Conservation (phyloP, 164 flowering plant species). For the Akebia trifoliata region DNA sequence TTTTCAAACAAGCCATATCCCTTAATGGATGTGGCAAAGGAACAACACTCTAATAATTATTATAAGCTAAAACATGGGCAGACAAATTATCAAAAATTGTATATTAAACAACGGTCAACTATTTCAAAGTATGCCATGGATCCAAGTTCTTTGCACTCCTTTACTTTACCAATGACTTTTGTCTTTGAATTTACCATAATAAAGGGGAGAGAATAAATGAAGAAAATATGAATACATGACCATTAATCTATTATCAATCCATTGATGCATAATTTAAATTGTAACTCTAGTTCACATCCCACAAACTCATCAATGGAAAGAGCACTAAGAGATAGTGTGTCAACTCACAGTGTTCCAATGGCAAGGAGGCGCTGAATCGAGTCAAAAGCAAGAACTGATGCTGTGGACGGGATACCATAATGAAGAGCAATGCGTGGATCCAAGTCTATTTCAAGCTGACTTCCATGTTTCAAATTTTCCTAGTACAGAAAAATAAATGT, state of each 20-base stretch:
- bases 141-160: too few relatives aligned
- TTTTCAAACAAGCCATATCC: too few relatives aligned
- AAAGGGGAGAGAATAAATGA: too few relatives aligned
- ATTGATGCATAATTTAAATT: not conserved
- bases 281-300: not conserved
- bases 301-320: slow-evolving; percentile 5
- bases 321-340: not conserved
- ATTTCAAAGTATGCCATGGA: too few relatives aligned
- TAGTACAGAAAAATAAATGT: slow-evolving; percentile 14
- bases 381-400: slow-evolving; percentile 75
- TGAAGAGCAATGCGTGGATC: slow-evolving; percentile 45
- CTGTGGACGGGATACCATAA: slow-evolving; percentile 78
- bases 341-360: slow-evolving; percentile 72
- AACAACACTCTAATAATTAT: too few relatives aligned
- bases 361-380: slow-evolving; percentile 75
- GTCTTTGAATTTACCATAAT: too few relatives aligned
- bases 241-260: not conserved
- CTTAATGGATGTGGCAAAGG: too few relatives aligned
- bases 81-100: too few relatives aligned
- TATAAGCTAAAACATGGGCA: too few relatives aligned
- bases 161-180: too few relatives aligned
- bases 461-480: slow-evolving; percentile 29
- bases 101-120: too few relatives aligned
- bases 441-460: slow-evolving; percentile 28
- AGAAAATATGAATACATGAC: too few relatives aligned